These are phyloP conservation scores for Datisca glomerata DNA, from an alignment of 306 rosid species.

Conservation along the genomic window DNA sequence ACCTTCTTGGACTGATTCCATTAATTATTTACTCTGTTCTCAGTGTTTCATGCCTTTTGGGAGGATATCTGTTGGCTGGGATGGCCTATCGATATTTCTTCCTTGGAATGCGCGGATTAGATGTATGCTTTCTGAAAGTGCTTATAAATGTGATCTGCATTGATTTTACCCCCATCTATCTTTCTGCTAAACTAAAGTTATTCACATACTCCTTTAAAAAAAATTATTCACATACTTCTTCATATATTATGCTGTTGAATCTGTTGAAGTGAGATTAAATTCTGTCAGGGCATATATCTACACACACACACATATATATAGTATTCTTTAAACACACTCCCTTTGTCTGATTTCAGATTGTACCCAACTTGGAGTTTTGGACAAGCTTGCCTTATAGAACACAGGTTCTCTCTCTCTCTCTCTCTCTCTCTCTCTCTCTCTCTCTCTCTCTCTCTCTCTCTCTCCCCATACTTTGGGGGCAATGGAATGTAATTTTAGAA, in stretches of 20 bases:
- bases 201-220: too few species aligned
- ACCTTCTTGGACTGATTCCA: neutral
- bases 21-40: conserved; percentile 12
- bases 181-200: conserved; percentile 16
- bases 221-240: too few species aligned
- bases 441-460: neutral
- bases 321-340: too few species aligned
- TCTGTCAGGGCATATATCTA: too few species aligned
- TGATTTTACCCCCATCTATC: conserved; percentile 1
- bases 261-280: too few species aligned
- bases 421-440: conserved; percentile 7
- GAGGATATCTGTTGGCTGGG: conserved; percentile 64
- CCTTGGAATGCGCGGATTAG: conserved; percentile 57
- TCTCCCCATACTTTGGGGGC: neutral
- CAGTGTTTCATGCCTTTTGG: conserved; percentile 72
- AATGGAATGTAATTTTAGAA: neutral
- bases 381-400: conserved; percentile 47
- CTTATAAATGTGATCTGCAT: neutral
- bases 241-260: too few species aligned
- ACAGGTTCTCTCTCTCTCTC: conserved; percentile 57
- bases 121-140: conserved; percentile 39
- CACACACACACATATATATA: too few species aligned
- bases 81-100: conserved; percentile 45
- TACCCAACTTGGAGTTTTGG: conserved; percentile 90
- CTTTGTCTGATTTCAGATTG: conserved; percentile 36